phyloP scores from a whole-genome alignment of 1,139 yeast genomes.

The Wickerhamomyces sp. region DNA sequence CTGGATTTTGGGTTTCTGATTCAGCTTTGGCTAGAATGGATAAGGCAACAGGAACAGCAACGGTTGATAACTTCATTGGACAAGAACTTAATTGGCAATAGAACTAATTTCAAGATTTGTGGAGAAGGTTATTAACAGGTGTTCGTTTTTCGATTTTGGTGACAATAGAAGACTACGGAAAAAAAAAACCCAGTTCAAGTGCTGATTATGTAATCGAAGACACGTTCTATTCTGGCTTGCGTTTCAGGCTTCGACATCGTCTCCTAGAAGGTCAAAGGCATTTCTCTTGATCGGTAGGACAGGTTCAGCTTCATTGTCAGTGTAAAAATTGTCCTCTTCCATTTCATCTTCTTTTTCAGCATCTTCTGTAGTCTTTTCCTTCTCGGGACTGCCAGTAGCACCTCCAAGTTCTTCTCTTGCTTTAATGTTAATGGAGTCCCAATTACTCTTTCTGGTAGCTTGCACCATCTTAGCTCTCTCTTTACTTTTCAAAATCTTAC shows the following conservation, averaged over 20 bases:
- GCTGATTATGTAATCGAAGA: neutral
- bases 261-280: constrained; percentile 41
- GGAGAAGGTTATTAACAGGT: neutral
- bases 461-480: constrained; percentile 59
- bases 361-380: constrained; percentile 5
- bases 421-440: constrained; percentile 61
- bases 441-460: constrained; percentile 58
- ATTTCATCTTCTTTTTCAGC: constrained; percentile 24
- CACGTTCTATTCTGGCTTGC: neutral
- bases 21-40: constrained; percentile 15
- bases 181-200: too few species aligned
- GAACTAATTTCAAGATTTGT: neutral
- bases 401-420: constrained; percentile 22
- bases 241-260: constrained; percentile 45
- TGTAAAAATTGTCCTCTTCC: constrained; percentile 20
- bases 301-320: constrained; percentile 18
- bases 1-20: constrained; percentile 19
- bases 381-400: too few species aligned
- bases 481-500: constrained; percentile 60
- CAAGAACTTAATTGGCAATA: neutral
- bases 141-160: neutral
- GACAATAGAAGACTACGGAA: neutral
- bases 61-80: constrained; percentile 19
- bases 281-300: constrained; percentile 24
- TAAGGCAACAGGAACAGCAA: constrained; percentile 20